Conservation (phyloP, 371 early-diverging fungal genomes). For the Mucor velutinosus region DNA sequence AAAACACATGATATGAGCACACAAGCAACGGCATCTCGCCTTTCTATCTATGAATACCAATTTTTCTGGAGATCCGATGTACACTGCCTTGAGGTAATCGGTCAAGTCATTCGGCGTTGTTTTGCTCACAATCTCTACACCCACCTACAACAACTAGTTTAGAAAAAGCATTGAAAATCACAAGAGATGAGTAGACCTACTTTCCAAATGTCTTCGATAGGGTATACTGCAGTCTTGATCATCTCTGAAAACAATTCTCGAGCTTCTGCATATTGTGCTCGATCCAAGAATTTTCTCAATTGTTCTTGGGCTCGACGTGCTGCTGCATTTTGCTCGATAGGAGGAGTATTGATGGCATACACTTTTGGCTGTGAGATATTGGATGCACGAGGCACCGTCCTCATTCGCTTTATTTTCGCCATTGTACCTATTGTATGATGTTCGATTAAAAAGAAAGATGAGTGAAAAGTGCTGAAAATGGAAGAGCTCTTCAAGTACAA, state of each 20-base stretch:
- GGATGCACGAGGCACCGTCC: not conserved
- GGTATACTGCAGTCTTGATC: conserved; percentile 5
- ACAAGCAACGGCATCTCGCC: not conserved
- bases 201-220: conserved; percentile 8
- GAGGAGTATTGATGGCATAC: not conserved
- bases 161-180: not conserved
- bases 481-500: not conserved
- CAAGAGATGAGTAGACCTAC: not conserved
- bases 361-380: not conserved
- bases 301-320: not conserved
- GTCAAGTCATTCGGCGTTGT: conserved; percentile 2
- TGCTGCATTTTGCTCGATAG: not conserved
- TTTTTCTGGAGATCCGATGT: not conserved
- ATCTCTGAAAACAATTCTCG: conserved; percentile 9
- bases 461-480: not conserved
- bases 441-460: not conserved
- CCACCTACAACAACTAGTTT: not conserved
- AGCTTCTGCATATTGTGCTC: conserved; percentile 8
- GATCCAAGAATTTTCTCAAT: conserved; percentile 8
- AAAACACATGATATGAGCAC: not conserved
- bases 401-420: not conserved
- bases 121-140: conserved; percentile 15
- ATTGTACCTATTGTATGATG: not conserved
- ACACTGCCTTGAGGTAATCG: conserved; percentile 14
- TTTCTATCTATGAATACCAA: not conserved